Base-by-base conservation (phyloP, 2,329 filamentous ascomycete species). In the Xylariaceae sp. region DNA sequence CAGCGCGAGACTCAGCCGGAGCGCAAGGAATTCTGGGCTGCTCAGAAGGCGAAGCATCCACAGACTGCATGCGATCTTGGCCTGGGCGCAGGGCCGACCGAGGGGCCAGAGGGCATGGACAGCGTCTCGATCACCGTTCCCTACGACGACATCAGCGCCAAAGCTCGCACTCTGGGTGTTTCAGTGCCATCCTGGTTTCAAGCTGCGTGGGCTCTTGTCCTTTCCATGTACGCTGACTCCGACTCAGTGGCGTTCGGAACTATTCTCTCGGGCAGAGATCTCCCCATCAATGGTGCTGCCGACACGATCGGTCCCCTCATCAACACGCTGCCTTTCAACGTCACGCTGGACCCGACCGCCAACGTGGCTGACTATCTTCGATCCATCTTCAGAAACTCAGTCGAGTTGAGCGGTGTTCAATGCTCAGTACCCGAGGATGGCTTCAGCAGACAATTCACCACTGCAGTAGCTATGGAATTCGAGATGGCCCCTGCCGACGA, bases 191-290 rank as follows among this genome's bases (percentile, higher is more conserved):
- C 13, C 22, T 47, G 21, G 44, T 53, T 34, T 15, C 37, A 53
- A 13, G 67, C 68, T 5, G 72, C 70, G 1, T 75, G 73, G 73
- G 70, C 65, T 1, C 29, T 75, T 1, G 51, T 62, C 7, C 48
- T 74, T 1, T 61, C 64, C 0, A 43, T 50, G 8, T 72, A 69
- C 44, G 61, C 62, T 7, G 65, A 68, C 47, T 66, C 67, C 0
- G 61, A 70, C 36, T 51, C 59, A 15, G 62, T 74, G 5, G 58
- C 62, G 1, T 70, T 73, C 54, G 73, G 72, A 1, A 55, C 60
- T 6, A 66, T 70, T 2, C 49, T 74, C 3, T 66, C 65, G 0
- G 71, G 71, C 5, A 65, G 73, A 7, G 66, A 63, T 36, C 54
- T 72, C 3, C 67, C 68, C 0, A 32, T 74, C 2, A 9, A 51